Evolutionary conservation across 2,329 filamentous ascomycete species (phyloP), one percentile per base, ranked within the genome.

Genomic region (Hypoxylon sp.): DNA sequence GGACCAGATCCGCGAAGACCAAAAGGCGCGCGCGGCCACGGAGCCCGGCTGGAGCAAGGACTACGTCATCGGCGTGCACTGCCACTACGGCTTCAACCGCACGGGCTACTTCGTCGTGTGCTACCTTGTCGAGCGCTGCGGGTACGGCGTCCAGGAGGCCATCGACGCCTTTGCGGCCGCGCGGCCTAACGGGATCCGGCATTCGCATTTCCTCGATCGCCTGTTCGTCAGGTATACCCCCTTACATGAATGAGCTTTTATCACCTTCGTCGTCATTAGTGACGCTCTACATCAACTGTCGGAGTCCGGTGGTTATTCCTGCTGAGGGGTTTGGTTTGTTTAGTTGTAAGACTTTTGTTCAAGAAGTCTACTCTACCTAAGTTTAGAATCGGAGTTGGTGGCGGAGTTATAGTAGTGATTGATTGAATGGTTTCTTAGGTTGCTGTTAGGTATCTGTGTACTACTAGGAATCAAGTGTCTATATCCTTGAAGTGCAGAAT

Each of bases 41-140:
- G 81, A 83, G 59, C 66, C 66, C 2, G 82, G 79, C 72, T 79
- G 78, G 61, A 78, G 80, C 5, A 74, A 82, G 1, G 81, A 82
- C n/a, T 79, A 80, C 19, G 82, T 91, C 52, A 87, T 97, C 57
- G 94, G 91, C 2, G 93, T 97, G 0, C 95, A 98, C 78, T 98
- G 95, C 75, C 95, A 98, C 76, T 98, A 98, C 74, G 95, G 95
- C 0, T 98, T 97, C 82, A 98, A 98, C 78, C 88, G 94, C 22
- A 98, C 95, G 0, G 95, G 95, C 0, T 97, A 95, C 78, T 92
- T 98, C 77, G 89, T 98, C 55, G 91, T 93, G 33, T 94, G 91
- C 75, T 98, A 98, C 77, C 84, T 98, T n/a, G 91, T 98, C 13
- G 94, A 98, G 81, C 85, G 89, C 51, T 87, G 92, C 72, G 90